These are phyloP conservation scores for Fusarium nurragi DNA, from an alignment of 2,329 filamentous ascomycete genomes.

Conservation along the genomic window DNA sequence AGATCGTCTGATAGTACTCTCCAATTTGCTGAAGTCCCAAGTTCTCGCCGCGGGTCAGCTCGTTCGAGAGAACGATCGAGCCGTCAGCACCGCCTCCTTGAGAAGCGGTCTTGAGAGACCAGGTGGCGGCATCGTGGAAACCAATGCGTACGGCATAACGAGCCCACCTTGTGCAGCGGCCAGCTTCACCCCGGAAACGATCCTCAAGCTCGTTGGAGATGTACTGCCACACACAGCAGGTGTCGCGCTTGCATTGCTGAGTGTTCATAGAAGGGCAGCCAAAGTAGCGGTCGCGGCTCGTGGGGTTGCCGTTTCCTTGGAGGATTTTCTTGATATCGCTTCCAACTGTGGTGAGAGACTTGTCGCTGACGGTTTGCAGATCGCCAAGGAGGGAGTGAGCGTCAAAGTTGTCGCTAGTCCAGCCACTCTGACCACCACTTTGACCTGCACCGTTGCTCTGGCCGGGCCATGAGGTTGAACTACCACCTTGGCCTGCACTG, in stretches of 20 bases:
- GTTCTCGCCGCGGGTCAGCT: conserved; percentile 56
- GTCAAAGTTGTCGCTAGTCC: conserved; percentile 28
- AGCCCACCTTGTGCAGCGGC: conserved; percentile 55
- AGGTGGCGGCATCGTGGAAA: conserved; percentile 59
- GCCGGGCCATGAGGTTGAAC: background rate
- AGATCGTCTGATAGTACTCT: conserved; percentile 51
- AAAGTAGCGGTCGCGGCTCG: conserved; percentile 39
- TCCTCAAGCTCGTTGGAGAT: conserved; percentile 52
- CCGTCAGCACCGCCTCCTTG: conserved; percentile 59
- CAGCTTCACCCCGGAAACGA: conserved; percentile 50
- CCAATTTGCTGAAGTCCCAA: conserved; percentile 58
- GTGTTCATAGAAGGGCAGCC: conserved; percentile 39
- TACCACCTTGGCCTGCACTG: background rate
- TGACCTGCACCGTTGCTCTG: background rate
- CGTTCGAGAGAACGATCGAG: conserved; percentile 53
- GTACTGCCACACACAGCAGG: conserved; percentile 58
- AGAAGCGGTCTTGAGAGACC: conserved; percentile 49
- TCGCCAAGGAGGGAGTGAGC: conserved; percentile 52
- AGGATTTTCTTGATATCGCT: conserved; percentile 52
- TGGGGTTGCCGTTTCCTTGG: conserved; percentile 43
- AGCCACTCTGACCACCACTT: conserved; percentile 2
- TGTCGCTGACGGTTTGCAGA: conserved; percentile 45
- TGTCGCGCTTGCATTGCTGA: conserved; percentile 49
- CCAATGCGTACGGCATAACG: conserved; percentile 57
- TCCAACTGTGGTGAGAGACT: conserved; percentile 50